Conservation (phyloP, 2,329 filamentous ascomycete species). For the Coniella lustricola region DNA sequence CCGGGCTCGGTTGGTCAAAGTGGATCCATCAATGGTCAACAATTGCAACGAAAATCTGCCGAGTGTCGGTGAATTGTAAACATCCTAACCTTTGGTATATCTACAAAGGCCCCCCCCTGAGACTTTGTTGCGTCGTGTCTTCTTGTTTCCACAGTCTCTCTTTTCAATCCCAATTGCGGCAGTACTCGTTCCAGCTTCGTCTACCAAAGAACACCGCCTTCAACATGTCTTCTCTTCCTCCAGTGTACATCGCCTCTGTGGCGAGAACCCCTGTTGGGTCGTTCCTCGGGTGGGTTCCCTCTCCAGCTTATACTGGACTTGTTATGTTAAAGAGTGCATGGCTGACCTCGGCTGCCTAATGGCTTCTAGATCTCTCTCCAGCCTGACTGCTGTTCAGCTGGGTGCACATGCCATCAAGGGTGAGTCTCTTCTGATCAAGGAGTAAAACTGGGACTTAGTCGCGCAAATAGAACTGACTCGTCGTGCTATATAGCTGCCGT, state of each 20-base stretch:
- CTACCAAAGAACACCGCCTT: constrained; percentile 6
- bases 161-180: not conserved
- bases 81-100: not conserved
- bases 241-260: constrained; percentile 93
- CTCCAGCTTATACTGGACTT: not conserved
- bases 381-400: constrained; percentile 77
- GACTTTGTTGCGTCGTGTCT: not conserved
- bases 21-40: constrained; percentile 3
- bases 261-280: constrained; percentile 87
- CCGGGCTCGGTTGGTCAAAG: constrained; percentile 12
- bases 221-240: constrained; percentile 71
- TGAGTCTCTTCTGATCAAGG: constrained; percentile 33
- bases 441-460: not conserved
- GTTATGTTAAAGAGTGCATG: constrained; percentile 5
- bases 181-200: constrained; percentile 7
- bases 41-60: constrained; percentile 1
- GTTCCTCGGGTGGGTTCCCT: constrained; percentile 71
- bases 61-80: not conserved
- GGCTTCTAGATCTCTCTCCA: constrained; percentile 68
- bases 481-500: constrained; percentile 54
- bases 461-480: constrained; percentile 9
- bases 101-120: not conserved
- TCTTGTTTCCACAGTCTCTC: not conserved
- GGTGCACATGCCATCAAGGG: constrained; percentile 90
- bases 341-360: constrained; percentile 14